phyloP scores from a whole-genome alignment of 805 yeast species.

The Yamadazyma paraphyllophila region DNA sequence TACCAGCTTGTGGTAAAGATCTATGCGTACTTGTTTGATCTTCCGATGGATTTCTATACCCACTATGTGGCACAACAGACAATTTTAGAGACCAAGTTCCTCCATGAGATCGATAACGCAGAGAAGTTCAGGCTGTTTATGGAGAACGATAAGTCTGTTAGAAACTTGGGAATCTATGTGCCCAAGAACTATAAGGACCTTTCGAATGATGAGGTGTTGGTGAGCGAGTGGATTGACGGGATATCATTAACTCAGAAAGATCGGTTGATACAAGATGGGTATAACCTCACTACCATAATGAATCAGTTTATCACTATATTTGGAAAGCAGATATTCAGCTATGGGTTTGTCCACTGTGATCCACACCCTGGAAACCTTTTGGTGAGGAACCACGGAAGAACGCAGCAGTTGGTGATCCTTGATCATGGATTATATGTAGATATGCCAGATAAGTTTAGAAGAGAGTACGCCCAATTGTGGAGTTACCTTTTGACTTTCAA shows the following conservation, averaged over 20 bases:
- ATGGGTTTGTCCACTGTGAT: conserved; percentile 71
- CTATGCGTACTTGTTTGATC: conserved; percentile 57
- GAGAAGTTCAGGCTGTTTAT: conserved; percentile 36
- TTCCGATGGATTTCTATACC: conserved; percentile 60
- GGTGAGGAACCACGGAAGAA: conserved; percentile 39
- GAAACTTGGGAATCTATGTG: conserved; percentile 44
- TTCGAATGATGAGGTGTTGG: conserved; percentile 51
- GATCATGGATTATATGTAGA: conserved; percentile 75
- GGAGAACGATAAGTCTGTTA: conserved; percentile 40
- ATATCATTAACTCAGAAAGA: conserved; percentile 50
- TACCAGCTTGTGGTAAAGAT: conserved; percentile 51
- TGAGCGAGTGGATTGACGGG: conserved; percentile 79
- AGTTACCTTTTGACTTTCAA: conserved; percentile 55
- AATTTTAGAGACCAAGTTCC: conserved; percentile 60
- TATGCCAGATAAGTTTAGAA: conserved; percentile 49
- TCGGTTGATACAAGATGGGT: conserved; percentile 38
- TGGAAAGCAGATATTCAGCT: conserved; percentile 59
- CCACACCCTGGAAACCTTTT: conserved; percentile 82
- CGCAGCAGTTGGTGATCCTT: conserved; percentile 61
- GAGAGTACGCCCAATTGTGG: conserved; percentile 64
- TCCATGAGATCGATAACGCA: conserved; percentile 55
- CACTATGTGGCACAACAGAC: conserved; percentile 57
- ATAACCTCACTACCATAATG: conserved; percentile 43
- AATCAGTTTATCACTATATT: conserved; percentile 49
- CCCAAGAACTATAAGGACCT: conserved; percentile 51